Evolutionary conservation across 768 basidiomycete genomes (phyloP), one percentile per base, ranked within the genome.

Genomic region (Cyclocybe aegerita): DNA sequence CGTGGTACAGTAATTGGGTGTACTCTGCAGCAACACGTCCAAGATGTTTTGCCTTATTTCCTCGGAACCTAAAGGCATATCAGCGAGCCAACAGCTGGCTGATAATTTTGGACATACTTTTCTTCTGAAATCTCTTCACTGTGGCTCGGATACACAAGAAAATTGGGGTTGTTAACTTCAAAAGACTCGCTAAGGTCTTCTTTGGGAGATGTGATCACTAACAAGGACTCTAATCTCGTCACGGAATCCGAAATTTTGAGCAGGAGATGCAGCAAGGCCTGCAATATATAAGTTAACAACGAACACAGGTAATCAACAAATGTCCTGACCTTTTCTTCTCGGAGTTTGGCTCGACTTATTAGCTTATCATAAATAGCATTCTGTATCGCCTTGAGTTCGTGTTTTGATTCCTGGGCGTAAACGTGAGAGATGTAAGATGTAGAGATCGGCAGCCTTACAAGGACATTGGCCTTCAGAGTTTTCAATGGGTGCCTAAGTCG

Each of bases 161-260:
- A 52, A 40, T 64, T 74, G 38, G 74, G 49, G 34, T 58, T 53
- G 35, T 61, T 69, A 4, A 72, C 46, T 34, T 71, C 71, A 31
- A 71, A 63, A 42, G 65, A 64, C 30, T 65, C 59, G 35, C 60
- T 66, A 32, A 68, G 71, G 35, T 68, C 78, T 40, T 80, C 69
- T 30, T 71, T 68, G 10, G 81, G 78, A 11, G 80, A 73, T 34
- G 85, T 53, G 50, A 93, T 91, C 11, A 86, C 71, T 12, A 98
- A 76, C 16, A 99, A 77, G 4, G 83, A 86, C 65, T 99, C 97
- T 4, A 98, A 80, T 44, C 97, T 85, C 9, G 83, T 80, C 12
- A 96, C 80, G 11, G 91, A 92, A 59, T 98, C 97, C 23, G 95
- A 94, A 40, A 98, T 85, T 68, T 93, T 93, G 54, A 98, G 79